Conservation (phyloP, 768 basidiomycete genomes). For the Rhizopogon vulgaris region DNA sequence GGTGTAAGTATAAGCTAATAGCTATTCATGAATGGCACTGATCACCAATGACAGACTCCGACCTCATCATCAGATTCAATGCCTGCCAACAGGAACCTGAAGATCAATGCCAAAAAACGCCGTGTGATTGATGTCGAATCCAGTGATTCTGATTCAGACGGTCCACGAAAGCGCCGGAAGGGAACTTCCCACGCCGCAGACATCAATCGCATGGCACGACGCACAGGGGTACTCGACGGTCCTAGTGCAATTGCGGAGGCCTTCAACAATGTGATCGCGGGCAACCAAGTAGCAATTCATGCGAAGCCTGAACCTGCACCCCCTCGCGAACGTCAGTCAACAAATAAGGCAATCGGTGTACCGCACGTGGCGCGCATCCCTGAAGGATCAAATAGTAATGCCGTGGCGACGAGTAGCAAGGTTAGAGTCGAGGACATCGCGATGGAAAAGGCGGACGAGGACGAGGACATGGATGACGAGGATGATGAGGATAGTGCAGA, state of each 20-base stretch:
- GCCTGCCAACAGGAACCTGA: background rate
- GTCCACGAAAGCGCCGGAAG: background rate
- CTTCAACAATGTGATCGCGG: too few species aligned
- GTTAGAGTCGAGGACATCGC: background rate
- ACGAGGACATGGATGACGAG: background rate
- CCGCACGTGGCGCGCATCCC: background rate
- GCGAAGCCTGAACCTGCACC: too few species aligned
- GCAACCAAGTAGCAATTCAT: too few species aligned
- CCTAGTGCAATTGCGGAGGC: too few species aligned
- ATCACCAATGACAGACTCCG: background rate
- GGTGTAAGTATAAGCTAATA: background rate
- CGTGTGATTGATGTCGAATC: background rate
- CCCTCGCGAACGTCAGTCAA: too few species aligned
- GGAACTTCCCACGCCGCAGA: too few species aligned
- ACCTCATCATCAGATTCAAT: background rate
- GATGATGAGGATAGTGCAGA: background rate
- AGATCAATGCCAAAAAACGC: background rate
- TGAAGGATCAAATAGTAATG: background rate
- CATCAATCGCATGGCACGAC: too few species aligned
- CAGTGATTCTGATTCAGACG: background rate
- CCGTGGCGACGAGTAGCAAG: constrained; percentile 3
- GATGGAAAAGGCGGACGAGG: background rate
- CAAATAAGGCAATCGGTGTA: background rate
- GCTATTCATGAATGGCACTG: background rate
- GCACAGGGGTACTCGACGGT: too few species aligned